phyloP scores from a whole-genome alignment of 1,139 yeast genomes.

The Citeromyces siamensis region DNA sequence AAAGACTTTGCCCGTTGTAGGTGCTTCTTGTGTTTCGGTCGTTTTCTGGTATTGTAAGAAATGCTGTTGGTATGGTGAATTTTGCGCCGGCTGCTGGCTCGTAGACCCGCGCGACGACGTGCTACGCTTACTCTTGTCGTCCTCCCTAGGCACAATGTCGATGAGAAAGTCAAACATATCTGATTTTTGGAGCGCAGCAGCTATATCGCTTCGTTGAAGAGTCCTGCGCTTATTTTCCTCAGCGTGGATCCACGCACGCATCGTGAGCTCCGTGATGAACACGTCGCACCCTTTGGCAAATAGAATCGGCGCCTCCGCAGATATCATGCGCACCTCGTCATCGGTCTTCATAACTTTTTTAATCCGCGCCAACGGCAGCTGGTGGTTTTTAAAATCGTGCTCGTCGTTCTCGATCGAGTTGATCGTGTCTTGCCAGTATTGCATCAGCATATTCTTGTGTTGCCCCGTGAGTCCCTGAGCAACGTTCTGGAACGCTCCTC shows the following conservation, averaged over 20 bases:
- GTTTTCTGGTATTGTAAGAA: conserved; percentile 4
- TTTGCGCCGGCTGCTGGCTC: conserved; percentile 4
- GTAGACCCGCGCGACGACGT: conserved; percentile 1
- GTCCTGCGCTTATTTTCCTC: conserved; percentile 93
- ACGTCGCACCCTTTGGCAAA: conserved; percentile 98
- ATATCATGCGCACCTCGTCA: conserved; percentile 93
- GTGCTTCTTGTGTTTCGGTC: background rate
- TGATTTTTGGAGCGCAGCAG: conserved; percentile 86
- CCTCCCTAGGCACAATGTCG: conserved; percentile 88
- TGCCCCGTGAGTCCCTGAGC: conserved; percentile 85
- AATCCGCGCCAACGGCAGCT: conserved; percentile 86
- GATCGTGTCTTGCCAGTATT: conserved; percentile 94
- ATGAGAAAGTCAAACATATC: conserved; percentile 96
- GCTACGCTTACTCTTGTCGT: conserved; percentile 41
- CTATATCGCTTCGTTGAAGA: conserved; percentile 85
- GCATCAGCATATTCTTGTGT: conserved; percentile 82
- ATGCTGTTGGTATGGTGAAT: background rate
- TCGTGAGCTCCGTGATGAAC: conserved; percentile 89
- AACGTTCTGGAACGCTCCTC: conserved; percentile 84
- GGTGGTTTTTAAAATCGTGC: conserved; percentile 89
- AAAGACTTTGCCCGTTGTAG: no score
- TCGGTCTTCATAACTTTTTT: conserved; percentile 97
- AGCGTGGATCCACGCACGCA: conserved; percentile 99
- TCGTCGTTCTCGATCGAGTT: conserved; percentile 83
- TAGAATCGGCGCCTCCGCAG: conserved; percentile 94